A percentile compares a stretch with the other conserved stretches of the same genome.
Evolutionary conservation across 495 filamentous ascomycete species (phyloP).

Genomic region (Thermochaetoides thermophila): DNA sequence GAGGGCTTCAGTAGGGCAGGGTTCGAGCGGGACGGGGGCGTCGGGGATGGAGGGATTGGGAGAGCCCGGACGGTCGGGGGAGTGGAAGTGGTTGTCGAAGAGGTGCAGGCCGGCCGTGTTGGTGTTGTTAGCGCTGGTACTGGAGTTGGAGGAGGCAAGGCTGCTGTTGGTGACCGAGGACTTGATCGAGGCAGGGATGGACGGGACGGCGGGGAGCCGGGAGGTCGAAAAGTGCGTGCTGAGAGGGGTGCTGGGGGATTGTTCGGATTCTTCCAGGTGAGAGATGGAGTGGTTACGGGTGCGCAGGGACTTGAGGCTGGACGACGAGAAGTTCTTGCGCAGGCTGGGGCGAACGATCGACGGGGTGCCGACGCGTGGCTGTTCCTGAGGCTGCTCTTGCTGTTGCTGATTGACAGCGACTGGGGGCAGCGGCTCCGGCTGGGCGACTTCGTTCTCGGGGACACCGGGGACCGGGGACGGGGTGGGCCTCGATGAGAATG

Average conservation of each 20-base stretch:
- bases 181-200: constrained; percentile 42
- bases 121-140: constrained; percentile 31
- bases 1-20: constrained; percentile 75
- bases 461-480: constrained; percentile 19
- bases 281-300: constrained; percentile 63
- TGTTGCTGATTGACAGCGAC: constrained; percentile 13
- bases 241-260: constrained; percentile 60
- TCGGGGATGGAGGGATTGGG: constrained; percentile 40
- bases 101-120: constrained; percentile 58
- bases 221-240: constrained; percentile 43
- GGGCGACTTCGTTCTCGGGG: constrained; percentile 8
- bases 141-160: too few species aligned
- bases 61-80: constrained; percentile 49
- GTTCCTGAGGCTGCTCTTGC: constrained; percentile 18
- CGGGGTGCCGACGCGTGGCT: constrained; percentile 25
- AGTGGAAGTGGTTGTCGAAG: constrained; percentile 75
- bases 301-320: constrained; percentile 55
- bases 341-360: constrained; percentile 34
- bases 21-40: constrained; percentile 66
- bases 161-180: constrained; percentile 35
- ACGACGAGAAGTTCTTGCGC: constrained; percentile 66
- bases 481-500: constrained; percentile 16
- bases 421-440: constrained; percentile 17
- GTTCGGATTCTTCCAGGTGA: constrained; percentile 51
- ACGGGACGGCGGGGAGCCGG: constrained; percentile 36